Percentiles rank a stretch among this genome's conserved stretches.
Evolutionary conservation across 306 rosid genomes (phyloP).

Genomic region (Purshia tridentata): DNA sequence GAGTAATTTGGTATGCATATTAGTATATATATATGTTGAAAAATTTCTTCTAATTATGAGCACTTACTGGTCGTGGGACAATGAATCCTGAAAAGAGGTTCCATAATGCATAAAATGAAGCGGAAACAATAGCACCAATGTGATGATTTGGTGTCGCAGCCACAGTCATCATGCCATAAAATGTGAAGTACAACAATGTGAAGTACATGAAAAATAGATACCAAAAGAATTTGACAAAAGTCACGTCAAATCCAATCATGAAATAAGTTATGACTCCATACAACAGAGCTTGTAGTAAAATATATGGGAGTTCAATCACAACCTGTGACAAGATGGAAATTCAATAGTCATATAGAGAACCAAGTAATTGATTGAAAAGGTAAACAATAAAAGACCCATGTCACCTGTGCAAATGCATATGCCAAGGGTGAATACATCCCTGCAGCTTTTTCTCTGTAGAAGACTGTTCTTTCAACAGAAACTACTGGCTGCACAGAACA

Average conservation of each 20-base stretch:
- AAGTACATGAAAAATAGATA: conserved; percentile 70
- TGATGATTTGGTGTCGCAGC: conserved; percentile 75
- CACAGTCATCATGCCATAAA: conserved; percentile 83
- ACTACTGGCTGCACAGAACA: conserved; percentile 73
- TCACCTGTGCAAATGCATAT: conserved; percentile 70
- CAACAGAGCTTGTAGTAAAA: conserved; percentile 45
- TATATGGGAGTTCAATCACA: conserved; percentile 64
- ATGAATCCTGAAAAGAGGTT: conserved; percentile 80
- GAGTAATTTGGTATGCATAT: background rate
- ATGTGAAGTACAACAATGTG: conserved; percentile 70
- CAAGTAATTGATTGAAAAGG: background rate
- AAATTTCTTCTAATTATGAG: background rate
- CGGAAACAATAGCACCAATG: conserved; percentile 56
- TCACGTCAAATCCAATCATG: conserved; percentile 84
- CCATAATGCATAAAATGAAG: conserved; percentile 72
- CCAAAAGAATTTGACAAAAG: conserved; percentile 58
- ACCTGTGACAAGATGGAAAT: conserved; percentile 39
- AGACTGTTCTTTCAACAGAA: conserved; percentile 69
- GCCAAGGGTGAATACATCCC: conserved; percentile 83
- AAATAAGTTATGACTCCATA: conserved; percentile 63
- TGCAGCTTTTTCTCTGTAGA: conserved; percentile 82
- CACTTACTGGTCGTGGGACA: conserved; percentile 59
- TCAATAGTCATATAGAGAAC: background rate
- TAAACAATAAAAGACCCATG: background rate
- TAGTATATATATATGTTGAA: background rate